A percentile compares a stretch with the other conserved stretches of the same genome.
Evolutionary conservation across 176 grass and related monocot genomes (phyloP).

Genomic region (Cenchrus americanus): DNA sequence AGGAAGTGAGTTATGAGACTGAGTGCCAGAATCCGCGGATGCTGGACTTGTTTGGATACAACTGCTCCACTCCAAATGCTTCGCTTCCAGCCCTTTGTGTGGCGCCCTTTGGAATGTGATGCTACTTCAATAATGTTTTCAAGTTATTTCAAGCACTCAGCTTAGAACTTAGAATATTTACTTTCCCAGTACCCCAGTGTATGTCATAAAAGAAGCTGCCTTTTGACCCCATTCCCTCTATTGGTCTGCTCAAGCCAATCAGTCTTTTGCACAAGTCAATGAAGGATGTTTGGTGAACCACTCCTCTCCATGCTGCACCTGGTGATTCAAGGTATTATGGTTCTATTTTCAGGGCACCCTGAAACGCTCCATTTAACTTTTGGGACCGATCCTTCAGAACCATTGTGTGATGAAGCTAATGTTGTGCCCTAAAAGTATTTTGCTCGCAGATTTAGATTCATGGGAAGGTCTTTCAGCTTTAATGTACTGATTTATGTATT

Average conservation of each 20-base stretch:
- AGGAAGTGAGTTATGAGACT: slow-evolving; percentile 51
- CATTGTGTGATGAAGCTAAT: not conserved
- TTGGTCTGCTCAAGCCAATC: slow-evolving; percentile 31
- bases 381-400: slow-evolving; percentile 5
- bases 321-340: not conserved
- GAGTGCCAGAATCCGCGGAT: slow-evolving; percentile 55
- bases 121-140: slow-evolving; percentile 28
- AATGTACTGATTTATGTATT: slow-evolving; percentile 22
- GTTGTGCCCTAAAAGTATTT: not conserved
- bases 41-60: slow-evolving; percentile 67
- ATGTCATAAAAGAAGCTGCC: slow-evolving; percentile 33
- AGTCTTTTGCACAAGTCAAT: slow-evolving; percentile 1
- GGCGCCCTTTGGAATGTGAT: slow-evolving; percentile 62
- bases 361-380: not conserved
- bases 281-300: slow-evolving; percentile 18
- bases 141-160: slow-evolving; percentile 1
- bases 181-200: not conserved
- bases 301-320: not conserved
- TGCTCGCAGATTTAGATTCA: not conserved
- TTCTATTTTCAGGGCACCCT: slow-evolving; percentile 3
- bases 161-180: slow-evolving; percentile 22
- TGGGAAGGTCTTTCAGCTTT: slow-evolving; percentile 15
- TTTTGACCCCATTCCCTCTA: not conserved
- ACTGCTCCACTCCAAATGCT: slow-evolving; percentile 44
- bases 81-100: slow-evolving; percentile 69